Conservation (phyloP, 345 rosid genomes). For the Arabis hirsuta region DNA sequence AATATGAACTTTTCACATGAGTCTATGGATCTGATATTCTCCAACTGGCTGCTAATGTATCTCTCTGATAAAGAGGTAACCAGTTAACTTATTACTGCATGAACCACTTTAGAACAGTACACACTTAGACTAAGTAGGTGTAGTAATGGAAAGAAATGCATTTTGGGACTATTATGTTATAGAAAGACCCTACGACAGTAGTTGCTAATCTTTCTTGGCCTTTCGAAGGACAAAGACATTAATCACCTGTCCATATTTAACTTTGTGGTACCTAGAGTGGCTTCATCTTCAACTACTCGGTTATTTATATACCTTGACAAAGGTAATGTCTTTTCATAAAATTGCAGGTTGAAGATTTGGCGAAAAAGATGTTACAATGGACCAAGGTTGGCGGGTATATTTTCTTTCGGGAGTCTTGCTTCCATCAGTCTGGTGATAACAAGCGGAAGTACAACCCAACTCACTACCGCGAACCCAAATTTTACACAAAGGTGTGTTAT, state of each 20-base stretch:
- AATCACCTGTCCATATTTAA: neutral
- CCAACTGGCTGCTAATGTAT: slow-evolving; percentile 98
- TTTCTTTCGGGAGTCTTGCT: slow-evolving; percentile 96
- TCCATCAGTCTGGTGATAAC: slow-evolving; percentile 93
- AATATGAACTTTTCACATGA: slow-evolving; percentile 62
- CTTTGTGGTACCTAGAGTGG: neutral
- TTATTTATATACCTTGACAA: slow-evolving; percentile 7
- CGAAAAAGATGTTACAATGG: slow-evolving; percentile 81
- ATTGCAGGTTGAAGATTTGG: slow-evolving; percentile 75
- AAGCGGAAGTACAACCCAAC: slow-evolving; percentile 85
- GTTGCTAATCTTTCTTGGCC: slow-evolving; percentile 1
- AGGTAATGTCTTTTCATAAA: neutral
- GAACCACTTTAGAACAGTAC: neutral
- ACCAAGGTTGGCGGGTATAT: slow-evolving; percentile 86
- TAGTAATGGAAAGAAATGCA: neutral
- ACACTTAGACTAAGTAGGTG: neutral
- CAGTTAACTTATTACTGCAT: neutral
- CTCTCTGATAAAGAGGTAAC: slow-evolving; percentile 90
- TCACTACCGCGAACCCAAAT: slow-evolving; percentile 96
- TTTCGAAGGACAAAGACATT: neutral
- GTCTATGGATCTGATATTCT: slow-evolving; percentile 81
- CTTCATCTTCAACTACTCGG: neutral
- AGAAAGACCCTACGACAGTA: neutral
- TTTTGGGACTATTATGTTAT: neutral
- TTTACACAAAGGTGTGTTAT: slow-evolving; percentile 79